phyloP scores from a whole-genome alignment of 176 grass and related monocot genomes.

The Cenchrus purpureus region DNA sequence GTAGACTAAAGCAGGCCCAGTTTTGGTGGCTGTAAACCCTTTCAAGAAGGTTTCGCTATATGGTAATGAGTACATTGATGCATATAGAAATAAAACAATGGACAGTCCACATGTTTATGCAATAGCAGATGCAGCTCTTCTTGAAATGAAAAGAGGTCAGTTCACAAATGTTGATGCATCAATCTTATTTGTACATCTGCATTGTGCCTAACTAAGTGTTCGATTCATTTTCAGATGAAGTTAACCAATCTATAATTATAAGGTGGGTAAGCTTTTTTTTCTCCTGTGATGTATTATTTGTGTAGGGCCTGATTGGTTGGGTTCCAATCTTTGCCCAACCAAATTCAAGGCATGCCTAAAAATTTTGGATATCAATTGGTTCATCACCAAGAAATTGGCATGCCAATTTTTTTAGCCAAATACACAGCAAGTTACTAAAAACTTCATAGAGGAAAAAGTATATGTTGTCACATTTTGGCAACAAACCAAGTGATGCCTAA shows the following conservation, averaged over 20 bases:
- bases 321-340: too few relatives aligned
- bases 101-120: slow-evolving; percentile 96
- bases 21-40: slow-evolving; percentile 96
- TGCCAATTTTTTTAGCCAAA: too few relatives aligned
- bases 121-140: slow-evolving; percentile 89
- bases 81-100: slow-evolving; percentile 82
- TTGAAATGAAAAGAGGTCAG: slow-evolving; percentile 95
- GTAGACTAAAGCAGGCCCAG: slow-evolving; percentile 99
- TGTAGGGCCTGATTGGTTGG: neutral
- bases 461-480: too few relatives aligned
- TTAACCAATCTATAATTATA: slow-evolving; percentile 99
- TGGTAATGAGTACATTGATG: slow-evolving; percentile 81
- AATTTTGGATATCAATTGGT: too few relatives aligned
- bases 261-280: slow-evolving; percentile 58
- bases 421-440: too few relatives aligned
- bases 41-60: slow-evolving; percentile 95
- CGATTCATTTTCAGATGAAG: slow-evolving; percentile 85
- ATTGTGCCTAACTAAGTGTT: slow-evolving; percentile 45
- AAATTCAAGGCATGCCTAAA: too few relatives aligned
- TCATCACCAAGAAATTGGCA: too few relatives aligned
- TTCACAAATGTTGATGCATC: slow-evolving; percentile 22
- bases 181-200: slow-evolving; percentile 31
- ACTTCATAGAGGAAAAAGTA: too few relatives aligned
- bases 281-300: slow-evolving; percentile 4
- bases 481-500: too few relatives aligned